Evolutionary conservation across 345 rosid genomes (phyloP).

Genomic region (Rhizophora mangle): DNA sequence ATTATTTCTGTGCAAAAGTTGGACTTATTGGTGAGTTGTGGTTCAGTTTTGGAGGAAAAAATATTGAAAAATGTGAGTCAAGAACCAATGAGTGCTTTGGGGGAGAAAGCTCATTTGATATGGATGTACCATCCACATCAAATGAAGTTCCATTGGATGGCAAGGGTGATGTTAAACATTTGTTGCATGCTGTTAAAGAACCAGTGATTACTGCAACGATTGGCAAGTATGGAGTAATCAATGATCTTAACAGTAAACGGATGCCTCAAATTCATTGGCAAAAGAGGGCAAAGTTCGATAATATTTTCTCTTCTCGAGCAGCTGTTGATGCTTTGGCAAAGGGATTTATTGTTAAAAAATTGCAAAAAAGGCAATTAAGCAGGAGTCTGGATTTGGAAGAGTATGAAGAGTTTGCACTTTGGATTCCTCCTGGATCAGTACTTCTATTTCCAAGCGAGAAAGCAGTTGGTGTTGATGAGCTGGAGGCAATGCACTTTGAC

Average conservation of each 20-base stretch:
- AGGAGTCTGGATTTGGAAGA: slow-evolving; percentile 38
- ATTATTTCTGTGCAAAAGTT: not conserved
- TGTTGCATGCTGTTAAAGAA: slow-evolving; percentile 10
- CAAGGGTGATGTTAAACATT: not conserved
- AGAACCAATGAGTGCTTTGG: not conserved
- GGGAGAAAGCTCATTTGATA: slow-evolving; percentile 6
- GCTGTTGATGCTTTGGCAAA: slow-evolving; percentile 45
- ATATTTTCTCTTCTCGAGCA: slow-evolving; percentile 36
- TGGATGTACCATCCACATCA: not conserved
- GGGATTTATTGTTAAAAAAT: slow-evolving; percentile 61
- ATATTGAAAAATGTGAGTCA: slow-evolving; percentile 12
- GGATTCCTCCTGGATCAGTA: slow-evolving; percentile 59
- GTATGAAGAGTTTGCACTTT: slow-evolving; percentile 48
- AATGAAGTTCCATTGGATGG: slow-evolving; percentile 4
- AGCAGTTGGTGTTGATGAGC: slow-evolving; percentile 44
- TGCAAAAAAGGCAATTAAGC: slow-evolving; percentile 20
- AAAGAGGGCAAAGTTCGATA: slow-evolving; percentile 31
- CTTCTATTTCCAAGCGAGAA: slow-evolving; percentile 60
- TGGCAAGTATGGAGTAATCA: slow-evolving; percentile 44
- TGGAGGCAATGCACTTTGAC: slow-evolving; percentile 38
- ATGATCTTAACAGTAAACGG: slow-evolving; percentile 26
- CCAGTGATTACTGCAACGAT: slow-evolving; percentile 30
- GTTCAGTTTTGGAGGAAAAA: slow-evolving; percentile 6
- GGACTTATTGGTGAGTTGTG: not conserved
- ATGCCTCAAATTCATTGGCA: slow-evolving; percentile 12